Conservation (phyloP, 345 rosid genomes). For the Syzygium aqueum region DNA sequence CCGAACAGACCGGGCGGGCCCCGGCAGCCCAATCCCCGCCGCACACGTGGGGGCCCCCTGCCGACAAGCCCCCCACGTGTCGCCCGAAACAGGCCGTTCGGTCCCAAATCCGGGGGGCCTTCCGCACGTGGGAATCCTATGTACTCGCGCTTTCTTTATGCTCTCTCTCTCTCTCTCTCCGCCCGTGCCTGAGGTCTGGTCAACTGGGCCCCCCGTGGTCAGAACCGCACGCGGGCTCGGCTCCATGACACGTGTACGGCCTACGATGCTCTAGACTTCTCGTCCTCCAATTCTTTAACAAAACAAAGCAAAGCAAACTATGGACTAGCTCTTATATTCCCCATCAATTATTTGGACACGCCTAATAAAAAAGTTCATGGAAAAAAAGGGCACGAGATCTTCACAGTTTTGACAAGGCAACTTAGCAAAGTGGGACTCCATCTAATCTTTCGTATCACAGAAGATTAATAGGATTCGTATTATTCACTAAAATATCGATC, state of each 20-base stretch:
- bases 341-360: neutral
- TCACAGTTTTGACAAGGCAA: neutral
- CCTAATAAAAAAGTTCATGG: neutral
- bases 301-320: neutral
- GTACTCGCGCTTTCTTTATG: neutral
- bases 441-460: neutral
- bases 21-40: neutral
- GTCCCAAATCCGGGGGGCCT: neutral
- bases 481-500: neutral
- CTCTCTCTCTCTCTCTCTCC: neutral
- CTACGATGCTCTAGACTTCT: neutral
- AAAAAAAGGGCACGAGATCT: neutral
- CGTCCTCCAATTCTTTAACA: neutral
- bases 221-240: neutral
- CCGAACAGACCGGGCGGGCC: neutral
- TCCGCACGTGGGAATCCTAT: neutral
- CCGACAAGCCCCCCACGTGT: neutral
- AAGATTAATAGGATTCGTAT: neutral
- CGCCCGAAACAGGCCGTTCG: neutral
- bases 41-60: neutral
- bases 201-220: neutral
- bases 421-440: neutral
- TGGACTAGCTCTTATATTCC: neutral
- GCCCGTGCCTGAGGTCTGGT: neutral
- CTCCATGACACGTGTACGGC: neutral